These are phyloP conservation scores for Dioszegia crocea DNA, from an alignment of 768 basidiomycete species.

Conservation along the genomic window DNA sequence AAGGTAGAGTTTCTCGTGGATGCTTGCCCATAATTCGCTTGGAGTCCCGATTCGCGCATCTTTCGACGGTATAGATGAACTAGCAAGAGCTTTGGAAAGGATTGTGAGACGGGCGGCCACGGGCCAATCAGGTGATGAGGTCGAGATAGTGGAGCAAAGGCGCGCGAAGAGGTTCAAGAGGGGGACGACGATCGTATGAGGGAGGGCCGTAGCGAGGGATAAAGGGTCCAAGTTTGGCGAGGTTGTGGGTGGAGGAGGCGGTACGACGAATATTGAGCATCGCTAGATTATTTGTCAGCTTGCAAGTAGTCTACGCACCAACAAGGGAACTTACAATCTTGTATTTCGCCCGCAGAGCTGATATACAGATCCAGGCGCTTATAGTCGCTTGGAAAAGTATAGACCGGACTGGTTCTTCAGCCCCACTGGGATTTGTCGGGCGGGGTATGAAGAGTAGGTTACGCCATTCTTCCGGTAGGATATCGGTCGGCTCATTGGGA, in stretches of 20 bases:
- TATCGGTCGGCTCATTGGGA: neutral
- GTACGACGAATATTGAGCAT: neutral
- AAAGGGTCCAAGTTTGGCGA: slow-evolving; percentile 11
- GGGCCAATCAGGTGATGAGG: slow-evolving; percentile 3
- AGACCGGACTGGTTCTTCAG: slow-evolving; percentile 7
- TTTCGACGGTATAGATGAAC: neutral
- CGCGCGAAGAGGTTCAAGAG: slow-evolving; percentile 8
- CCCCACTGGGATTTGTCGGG: neutral
- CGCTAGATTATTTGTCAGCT: neutral
- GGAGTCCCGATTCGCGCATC: neutral
- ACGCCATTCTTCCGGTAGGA: slow-evolving; percentile 15
- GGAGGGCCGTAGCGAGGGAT: slow-evolving; percentile 10
- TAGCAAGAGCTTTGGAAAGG: neutral
- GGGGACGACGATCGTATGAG: neutral
- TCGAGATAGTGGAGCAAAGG: neutral
- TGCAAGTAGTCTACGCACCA: neutral
- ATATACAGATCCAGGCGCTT: slow-evolving; percentile 20
- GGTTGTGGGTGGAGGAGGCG: neutral
- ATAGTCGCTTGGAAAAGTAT: slow-evolving; percentile 21
- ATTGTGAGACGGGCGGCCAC: neutral
- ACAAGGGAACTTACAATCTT: neutral
- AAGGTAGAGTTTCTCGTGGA: slow-evolving; percentile 2
- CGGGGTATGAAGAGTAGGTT: slow-evolving; percentile 13
- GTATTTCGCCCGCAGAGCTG: neutral
- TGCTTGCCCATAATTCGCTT: slow-evolving; percentile 22